Base-by-base conservation (phyloP, 2,329 filamentous ascomycete genomes). In the Monilinia vaccinii-corymbosi region DNA sequence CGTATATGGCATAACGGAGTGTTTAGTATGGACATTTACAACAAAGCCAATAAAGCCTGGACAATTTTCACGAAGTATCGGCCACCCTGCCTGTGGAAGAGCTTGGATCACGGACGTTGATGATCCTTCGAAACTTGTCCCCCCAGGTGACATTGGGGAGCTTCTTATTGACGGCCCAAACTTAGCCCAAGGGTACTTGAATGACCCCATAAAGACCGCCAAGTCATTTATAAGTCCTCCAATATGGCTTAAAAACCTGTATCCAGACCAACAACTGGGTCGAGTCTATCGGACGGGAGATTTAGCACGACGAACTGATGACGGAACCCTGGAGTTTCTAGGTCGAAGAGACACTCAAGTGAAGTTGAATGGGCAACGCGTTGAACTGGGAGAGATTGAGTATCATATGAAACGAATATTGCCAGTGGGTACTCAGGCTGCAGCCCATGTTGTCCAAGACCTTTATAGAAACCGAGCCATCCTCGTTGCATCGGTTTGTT, bases 151-250 rank as follows among this genome's bases (percentile, higher is more conserved):
- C 7, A 40, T 40, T 9, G 38, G 38, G 8, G 38, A 40, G 16
- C 45, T 77, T 16, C 65, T 72, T 5, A 64, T 77, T 2, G 70
- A 73, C 51, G 75, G 75, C 4, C 72, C 69, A 16, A 62, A 69
- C 4, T 60, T 77, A 6, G 74, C 71, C 1, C 62, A 70, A 16
- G 75, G 71, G 21, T 78, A 78, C 57, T 65, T 77, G 8, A 71
- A 73, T 25, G 71, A 74, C 25, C 67, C 69, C 0, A 65, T 68
- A 23, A 72, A 71, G 56, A 77, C 74, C 1, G 50, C 67, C 1
- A 65, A 66, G n/a, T 60, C 68, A 1, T 77, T 77, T 62, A 66
- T 76, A n/a, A 51, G 65, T n/a, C 52, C 63, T 45, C 67, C 66
- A 5, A 60, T 74, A 60, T 77, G 65, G 64, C 23, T 56, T n/a